Base-by-base conservation (phyloP, 2,329 filamentous ascomycete species). In the Trichothecium sympodiale region DNA sequence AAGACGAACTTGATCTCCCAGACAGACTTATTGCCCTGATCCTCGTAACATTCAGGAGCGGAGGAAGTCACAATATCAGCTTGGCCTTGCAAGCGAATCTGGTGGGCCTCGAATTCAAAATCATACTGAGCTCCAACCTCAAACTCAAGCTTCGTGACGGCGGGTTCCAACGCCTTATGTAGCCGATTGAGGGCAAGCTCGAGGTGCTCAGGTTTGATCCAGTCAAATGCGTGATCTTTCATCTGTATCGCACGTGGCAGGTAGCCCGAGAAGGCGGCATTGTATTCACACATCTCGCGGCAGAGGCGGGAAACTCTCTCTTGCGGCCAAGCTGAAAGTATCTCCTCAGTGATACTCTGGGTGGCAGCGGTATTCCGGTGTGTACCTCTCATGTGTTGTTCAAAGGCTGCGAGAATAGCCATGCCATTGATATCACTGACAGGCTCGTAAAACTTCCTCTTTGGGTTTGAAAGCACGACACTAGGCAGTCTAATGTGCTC, bases 1-100 rank as follows among this genome's bases (percentile, higher is more conserved):
- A 42, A 41, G 5, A 51, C 49, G 38, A 54, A 54, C 27, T 55
- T 55, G 33, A 54, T 47, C 40, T 54, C 51, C 50, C 50, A 54
- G 17, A 54, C 33, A 10, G 40, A 30, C 13, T 43, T 30, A 13
- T 31, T 13, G 10, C 25, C 15, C 8, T 30, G 14, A 2, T 29
- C 35, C 9, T 27, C 8, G 3, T 36, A n/a, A n/a, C 20, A 25
- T 25, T 25, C 20, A 10, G 10, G 4, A 52, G 13, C 17, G 10
- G 20, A 25, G 6, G 20, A 25, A 25, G 20, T 6, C 20, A 25
- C 20, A 25, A 25, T 25, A 10, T 25, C 20, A 10, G 20, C 20
- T 25, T 10, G 20, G 6, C 20, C 20, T 25, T 10, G 6, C 20
- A 25, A 10, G 6, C 10, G 6, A 10, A 10, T 25, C 20, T 25